Conservation (phyloP, 108 stramenopile genomes). For the Epipyxis sp. region DNA sequence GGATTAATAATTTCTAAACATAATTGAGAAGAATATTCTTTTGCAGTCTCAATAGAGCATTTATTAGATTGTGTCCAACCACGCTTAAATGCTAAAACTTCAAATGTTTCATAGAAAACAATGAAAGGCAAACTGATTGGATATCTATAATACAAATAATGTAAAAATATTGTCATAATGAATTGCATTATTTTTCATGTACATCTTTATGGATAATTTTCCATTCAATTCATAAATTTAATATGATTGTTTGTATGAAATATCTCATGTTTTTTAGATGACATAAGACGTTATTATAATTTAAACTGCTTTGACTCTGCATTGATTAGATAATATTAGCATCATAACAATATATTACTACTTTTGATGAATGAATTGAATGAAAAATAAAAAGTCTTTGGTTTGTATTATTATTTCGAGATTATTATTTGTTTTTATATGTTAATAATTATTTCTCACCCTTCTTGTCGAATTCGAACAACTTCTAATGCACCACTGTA, state of each 20-base stretch:
- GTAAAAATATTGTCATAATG: too few relatives aligned
- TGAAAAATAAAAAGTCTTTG: too few relatives aligned
- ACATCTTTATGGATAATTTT: too few relatives aligned
- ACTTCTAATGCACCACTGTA: slow-evolving; percentile 58
- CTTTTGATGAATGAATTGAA: too few relatives aligned
- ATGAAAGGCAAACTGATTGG: not conserved
- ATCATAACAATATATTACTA: too few relatives aligned
- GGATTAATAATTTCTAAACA: not conserved
- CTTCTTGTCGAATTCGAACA: slow-evolving; percentile 52
- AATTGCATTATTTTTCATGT: too few relatives aligned
- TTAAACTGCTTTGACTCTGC: not conserved
- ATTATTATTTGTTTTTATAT: too few relatives aligned
- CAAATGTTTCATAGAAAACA: slow-evolving; percentile 1
- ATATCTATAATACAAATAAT: not conserved
- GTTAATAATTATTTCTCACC: too few relatives aligned
- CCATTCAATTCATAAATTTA: too few relatives aligned
- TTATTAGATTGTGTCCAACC: not conserved
- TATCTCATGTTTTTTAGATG: not conserved
- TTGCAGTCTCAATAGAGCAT: not conserved
- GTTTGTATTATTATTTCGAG: too few relatives aligned
- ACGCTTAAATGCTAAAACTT: not conserved
- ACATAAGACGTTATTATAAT: not conserved
- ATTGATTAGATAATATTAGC: too few relatives aligned
- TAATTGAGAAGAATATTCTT: not conserved
- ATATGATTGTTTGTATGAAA: too few relatives aligned